Evolutionary conservation across 2,329 filamentous ascomycete genomes (phyloP), one percentile per base, ranked within the genome.

Genomic region (Alternaria gansuensis): DNA sequence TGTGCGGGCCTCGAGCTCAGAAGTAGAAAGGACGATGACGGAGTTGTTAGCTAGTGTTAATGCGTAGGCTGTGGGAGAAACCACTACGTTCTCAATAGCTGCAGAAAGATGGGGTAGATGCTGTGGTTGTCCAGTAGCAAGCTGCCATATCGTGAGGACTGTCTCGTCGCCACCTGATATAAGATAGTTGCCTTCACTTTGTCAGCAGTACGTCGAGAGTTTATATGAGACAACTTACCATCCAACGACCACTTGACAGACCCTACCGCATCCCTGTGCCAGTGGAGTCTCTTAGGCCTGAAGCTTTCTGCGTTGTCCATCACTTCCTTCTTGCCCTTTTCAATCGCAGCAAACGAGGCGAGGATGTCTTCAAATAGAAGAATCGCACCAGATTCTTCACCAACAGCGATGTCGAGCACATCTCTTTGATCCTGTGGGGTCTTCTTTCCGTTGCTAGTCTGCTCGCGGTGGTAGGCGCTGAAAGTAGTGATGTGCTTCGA

Each of bases 141-240:
- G 82, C 78, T 99, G 95, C 93, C 93, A 98, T 31, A 97, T 82
- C 8, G 97, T 91, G 40, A 99, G 82, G 21, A 92, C 90, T 7
- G 92, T 93, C 78, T 99, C 95, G 23, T 88, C 87, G 31, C 95
- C 95, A 72, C 95, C 95, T 56, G 95, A 98, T 51, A 99, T 89
- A 59, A 99, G 80, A 76, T 99, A 99, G 74, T 97, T 93, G 50
- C 92, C 26, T 28, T 28, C 8, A 5, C 26, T 8, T 28, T 28
- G 26, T 28, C 91, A 95, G 40, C 24, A 11, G 5, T 21, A 4
- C 40, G 34, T 65, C 14, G 61, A 53, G 14, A 26, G 5, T 2
- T 10, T 8, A 8, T 5, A 46, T 9, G n/a, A 1, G 2, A 17
- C 11, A 28, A 10, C 36, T 61, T 84, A 92, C 94, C 93, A 83